Percentiles rank a stretch among this genome's conserved stretches.
phyloP scores from a whole-genome alignment of 441 rosid genomes.

The Sinapis alba region DNA sequence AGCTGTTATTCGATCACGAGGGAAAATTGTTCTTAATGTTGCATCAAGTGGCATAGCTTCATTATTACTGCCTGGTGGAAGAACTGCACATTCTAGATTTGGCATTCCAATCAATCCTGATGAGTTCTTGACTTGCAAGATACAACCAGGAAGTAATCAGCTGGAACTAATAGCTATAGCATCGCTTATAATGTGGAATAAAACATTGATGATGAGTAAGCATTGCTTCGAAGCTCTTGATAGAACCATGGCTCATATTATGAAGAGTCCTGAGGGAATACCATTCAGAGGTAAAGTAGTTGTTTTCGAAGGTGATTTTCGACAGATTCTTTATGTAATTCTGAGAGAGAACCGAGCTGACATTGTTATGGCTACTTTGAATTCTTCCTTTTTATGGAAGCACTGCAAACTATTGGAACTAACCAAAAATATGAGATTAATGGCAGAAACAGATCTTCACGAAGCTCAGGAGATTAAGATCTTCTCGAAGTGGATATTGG shows the following conservation, averaged over 20 bases:
- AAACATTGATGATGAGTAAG: no score
- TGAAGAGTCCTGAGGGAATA: neutral
- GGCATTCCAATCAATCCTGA: neutral
- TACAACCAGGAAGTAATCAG: neutral
- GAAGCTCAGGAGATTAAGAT: neutral
- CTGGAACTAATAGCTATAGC: neutral
- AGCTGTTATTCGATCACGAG: neutral
- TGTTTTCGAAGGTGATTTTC: no score
- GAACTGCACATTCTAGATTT: neutral
- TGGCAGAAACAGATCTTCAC: no score
- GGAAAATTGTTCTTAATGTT: neutral
- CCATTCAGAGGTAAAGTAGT: no score
- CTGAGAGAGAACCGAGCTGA: neutral
- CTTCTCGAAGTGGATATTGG: neutral
- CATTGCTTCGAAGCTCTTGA: neutral
- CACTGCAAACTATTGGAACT: neutral
- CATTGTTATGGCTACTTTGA: neutral
- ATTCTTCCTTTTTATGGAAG: neutral
- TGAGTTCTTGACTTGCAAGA: no score
- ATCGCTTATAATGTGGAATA: neutral
- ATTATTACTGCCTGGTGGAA: neutral
- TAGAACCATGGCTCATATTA: neutral
- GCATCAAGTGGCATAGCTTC: neutral
- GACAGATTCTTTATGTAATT: neutral
- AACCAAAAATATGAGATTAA: neutral